Percentiles rank a stretch among this genome's conserved stretches.
Conservation (phyloP, 2,329 filamentous ascomycete species). For the Microdochium trichocladiopsis region DNA sequence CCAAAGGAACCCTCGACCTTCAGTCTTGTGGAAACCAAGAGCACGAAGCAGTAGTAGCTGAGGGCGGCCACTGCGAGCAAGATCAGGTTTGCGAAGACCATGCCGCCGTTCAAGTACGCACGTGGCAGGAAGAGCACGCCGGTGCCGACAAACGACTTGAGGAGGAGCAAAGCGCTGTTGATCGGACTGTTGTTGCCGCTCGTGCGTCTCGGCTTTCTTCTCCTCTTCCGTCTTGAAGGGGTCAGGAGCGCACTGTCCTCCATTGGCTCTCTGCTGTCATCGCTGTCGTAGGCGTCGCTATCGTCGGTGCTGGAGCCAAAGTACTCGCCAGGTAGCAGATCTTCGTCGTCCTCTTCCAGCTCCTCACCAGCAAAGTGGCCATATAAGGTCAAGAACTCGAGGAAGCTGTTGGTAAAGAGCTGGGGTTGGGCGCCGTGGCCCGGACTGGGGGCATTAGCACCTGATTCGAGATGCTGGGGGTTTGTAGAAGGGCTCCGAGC, state of each 20-base stretch:
- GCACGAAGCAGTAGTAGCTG: conserved; percentile 96
- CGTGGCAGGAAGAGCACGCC: conserved; percentile 89
- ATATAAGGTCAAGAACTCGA: conserved; percentile 92
- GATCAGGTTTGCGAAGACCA: conserved; percentile 92
- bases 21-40: conserved; percentile 80
- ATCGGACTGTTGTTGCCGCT: conserved; percentile 71
- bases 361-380: conserved; percentile 97
- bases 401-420: conserved; percentile 83
- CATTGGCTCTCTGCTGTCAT: conserved; percentile 70
- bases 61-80: conserved; percentile 78
- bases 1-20: conserved; percentile 92
- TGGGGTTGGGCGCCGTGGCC: conserved; percentile 40
- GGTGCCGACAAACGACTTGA: conserved; percentile 97
- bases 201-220: conserved; percentile 66
- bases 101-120: conserved; percentile 92
- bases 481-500: conserved; percentile 53
- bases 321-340: conserved; percentile 79
- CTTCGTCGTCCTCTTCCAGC: conserved; percentile 93
- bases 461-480: conserved; percentile 30
- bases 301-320: conserved; percentile 74
- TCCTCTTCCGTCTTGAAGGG: conserved; percentile 64
- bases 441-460: conserved; percentile 13
- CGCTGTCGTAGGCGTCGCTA: conserved; percentile 52
- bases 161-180: conserved; percentile 74
- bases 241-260: conserved; percentile 82